Evolutionary conservation across 257 asterid species (phyloP), one percentile per base, ranked within the genome.

Genomic region (Dorcoceras hygrometricum): DNA sequence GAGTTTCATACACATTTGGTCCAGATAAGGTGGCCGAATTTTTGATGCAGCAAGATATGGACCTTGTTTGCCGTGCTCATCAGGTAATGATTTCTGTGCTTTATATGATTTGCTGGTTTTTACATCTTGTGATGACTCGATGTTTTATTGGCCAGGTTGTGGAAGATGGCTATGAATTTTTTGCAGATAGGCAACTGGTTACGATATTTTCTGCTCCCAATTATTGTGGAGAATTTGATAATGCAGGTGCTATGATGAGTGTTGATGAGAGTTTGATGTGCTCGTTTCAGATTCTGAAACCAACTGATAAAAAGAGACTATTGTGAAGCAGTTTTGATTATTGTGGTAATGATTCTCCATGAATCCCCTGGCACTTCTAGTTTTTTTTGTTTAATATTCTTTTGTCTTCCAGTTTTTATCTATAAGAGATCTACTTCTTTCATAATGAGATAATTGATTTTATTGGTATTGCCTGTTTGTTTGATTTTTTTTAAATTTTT

Each of bases 51-150:
- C 86, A 81, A 43, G 83, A 81, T 48, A 78, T 81, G 86, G 86
- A 81, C 78, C 83, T 81, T 50, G 79, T 81, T 59, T 81, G 86
- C 68, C 86, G 86, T 59, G 86, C 86, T 59, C 86, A 81, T 71
- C 86, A 81, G 81, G 86, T 81, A 69, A 10, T 56, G 25, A 26
- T 39, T 74, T 62, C 48, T 55, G 24, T 25, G 22, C 19, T 12
- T 43, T 22, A 23, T 27, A 63, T 51, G 46, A 6, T 18, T 65
- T 28, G 43, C 61, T 53, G 16, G 24, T 57, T 23, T n/a, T 26
- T 4, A 14, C 62, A 68, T 29, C 18, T 27, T 65, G 78, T 53
- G 62, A n/a, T 64, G 31, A 68, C 46, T 31, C 10, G 28, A 68
- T 72, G 23, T 57, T 68, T 71, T 24, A 28, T 57, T 56, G 75